Base-by-base conservation (phyloP, 2,329 filamentous ascomycete genomes). In the Diaporthe ilicicola region DNA sequence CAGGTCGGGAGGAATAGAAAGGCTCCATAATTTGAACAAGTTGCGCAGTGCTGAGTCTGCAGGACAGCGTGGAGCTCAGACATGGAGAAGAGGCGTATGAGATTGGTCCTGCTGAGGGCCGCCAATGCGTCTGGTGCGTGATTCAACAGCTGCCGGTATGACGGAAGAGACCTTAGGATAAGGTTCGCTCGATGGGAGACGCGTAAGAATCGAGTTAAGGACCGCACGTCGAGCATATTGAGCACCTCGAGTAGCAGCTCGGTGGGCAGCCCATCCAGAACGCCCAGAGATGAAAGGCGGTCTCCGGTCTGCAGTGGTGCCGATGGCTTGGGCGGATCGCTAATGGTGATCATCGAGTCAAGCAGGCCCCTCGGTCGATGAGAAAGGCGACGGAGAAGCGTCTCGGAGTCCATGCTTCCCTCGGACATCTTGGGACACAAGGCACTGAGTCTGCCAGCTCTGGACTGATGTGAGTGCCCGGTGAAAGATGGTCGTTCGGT, bases 1-100 rank as follows among this genome's bases (percentile, higher is more conserved):
- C 55, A 61, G 55, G 55, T 61, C 2, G 39, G 55, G 24, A 61
- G 55, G 17, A 61, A 61, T 6, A 61, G 27, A 17, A 61, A 61
- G 17, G 39, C 55, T 3, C 55, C 55, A 2, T 61, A 61, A 0
- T 10, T 17, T 32, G 24, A 3, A n/a, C 55, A 61, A n/a, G 55
- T 61, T 39, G n/a, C 37, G 10, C 37, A 61, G 17, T 10, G 12
- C 55, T 27, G 39, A 9, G 55, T 29, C 9, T 42, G 24, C 27
- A 61, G 17, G 24, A 61, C 55, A 7, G 24, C 39, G 24, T 44
- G 22, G 24, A 61, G 55, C 17, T 44, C 37, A 24, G 55, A 44
- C 19, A 61, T 12, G 8, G 55, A 15, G 19, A 44, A 42, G 13
- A 22, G 24, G 10, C 2, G 24, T 19, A 61, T 46, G 39, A 46